Percentiles rank a stretch among this genome's conserved stretches.
Evolutionary conservation across 495 filamentous ascomycete species (phyloP).

Genomic region (Lepraria neglecta): DNA sequence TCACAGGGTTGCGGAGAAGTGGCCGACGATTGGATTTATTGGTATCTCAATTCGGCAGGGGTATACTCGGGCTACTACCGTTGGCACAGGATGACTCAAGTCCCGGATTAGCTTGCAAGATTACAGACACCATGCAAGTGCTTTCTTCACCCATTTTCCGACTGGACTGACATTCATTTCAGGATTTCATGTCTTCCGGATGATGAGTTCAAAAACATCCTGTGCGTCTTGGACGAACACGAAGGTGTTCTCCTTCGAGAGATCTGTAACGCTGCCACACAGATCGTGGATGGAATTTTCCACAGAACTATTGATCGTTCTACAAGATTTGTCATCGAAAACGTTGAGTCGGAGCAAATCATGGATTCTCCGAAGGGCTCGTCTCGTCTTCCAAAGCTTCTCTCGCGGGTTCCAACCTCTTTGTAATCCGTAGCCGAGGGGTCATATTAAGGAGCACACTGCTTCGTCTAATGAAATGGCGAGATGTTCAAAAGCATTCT

Average conservation of each 20-base stretch:
- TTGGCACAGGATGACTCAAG: conserved; percentile 1
- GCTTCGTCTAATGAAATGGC: conserved; percentile 3
- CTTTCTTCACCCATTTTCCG: neutral
- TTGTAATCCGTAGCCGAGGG: neutral
- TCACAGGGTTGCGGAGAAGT: neutral
- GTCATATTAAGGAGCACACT: conserved; percentile 1
- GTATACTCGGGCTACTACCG: conserved; percentile 1
- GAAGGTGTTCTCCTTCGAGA: neutral
- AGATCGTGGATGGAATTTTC: neutral
- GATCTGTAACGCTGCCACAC: neutral
- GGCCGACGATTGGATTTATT: neutral
- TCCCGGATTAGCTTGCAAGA: neutral
- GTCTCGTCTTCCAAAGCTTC: conserved; percentile 7
- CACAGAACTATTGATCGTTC: neutral
- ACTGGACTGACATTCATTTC: neutral
- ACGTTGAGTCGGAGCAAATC: conserved; percentile 2
- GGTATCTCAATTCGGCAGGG: neutral
- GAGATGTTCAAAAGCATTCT: conserved; percentile 3
- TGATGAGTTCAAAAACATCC: neutral
- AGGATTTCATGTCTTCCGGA: neutral
- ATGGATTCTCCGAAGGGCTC: conserved; percentile 10
- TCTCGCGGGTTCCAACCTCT: neutral
- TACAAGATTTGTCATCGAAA: neutral
- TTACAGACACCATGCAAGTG: neutral
- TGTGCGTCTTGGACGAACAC: neutral